Base-by-base conservation (phyloP, 1,284 basidiomycete genomes). In the Trichosporon sp. region DNA sequence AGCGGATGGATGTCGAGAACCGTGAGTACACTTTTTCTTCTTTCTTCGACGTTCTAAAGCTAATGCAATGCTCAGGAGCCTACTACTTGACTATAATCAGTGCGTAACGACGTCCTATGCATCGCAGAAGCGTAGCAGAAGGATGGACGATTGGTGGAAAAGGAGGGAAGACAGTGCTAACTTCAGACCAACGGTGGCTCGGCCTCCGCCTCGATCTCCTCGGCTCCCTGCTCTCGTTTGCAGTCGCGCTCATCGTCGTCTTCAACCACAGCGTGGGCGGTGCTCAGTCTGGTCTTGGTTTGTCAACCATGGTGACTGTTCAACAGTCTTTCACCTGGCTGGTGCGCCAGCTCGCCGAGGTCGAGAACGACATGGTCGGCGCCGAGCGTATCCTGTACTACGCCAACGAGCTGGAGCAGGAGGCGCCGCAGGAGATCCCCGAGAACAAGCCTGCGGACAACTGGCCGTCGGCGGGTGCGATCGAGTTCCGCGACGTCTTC, bases 301-400 rank as follows among this genome's bases (percentile, higher is more conserved):
- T 83, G 10, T 78, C 78, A 1, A 82, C 82, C 63, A 81, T 68
- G 87, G 88, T 81, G 37, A 76, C 78, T 13, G 70, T 77, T 13
- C 74, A 74, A 60, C 75, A 76, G 58, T 78, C 85, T 0, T 92
- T 94, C 72, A 87, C 88, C 14, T 92, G 87, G 89, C 84, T 92
- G 74, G 87, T 94, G 56, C 86, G 90, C 23, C 91, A 94, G 76
- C 84, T 85, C 59, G 89, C 90, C 3, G 90, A 93, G 73, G 87
- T 92, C 14, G 91, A 95, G 79, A 94, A 95, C 76, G 86, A 94
- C 78, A 93, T 95, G 89, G 93, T 93, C 76, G 88, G 88, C 25
- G 90, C 93, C 4, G 92, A 95, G 78, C 87, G 91, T 54, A 83
- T 93, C 59, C 72, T 77, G 71, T 70, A 77, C 63, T 95, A 95